Conservation (phyloP, 2,329 filamentous ascomycete genomes). For the Phyllosticta citriasiana region DNA sequence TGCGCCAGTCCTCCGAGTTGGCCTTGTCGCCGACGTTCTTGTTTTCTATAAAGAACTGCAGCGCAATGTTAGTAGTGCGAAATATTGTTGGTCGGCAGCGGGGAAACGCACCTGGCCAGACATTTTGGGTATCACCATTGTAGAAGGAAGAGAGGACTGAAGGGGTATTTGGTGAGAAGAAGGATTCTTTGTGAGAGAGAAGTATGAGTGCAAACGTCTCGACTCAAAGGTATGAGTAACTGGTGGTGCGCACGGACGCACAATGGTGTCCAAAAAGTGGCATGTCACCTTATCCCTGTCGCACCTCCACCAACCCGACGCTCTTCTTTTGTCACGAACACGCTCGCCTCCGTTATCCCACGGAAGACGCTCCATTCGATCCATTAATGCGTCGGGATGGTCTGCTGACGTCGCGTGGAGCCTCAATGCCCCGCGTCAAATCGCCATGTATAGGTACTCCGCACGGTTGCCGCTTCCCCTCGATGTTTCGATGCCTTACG, state of each 20-base stretch:
- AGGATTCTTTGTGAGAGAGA: background rate
- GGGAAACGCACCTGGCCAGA: slow-evolving; percentile 1
- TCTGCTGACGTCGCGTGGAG: background rate
- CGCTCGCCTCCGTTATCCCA: background rate
- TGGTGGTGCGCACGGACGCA: background rate
- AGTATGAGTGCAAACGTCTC: background rate
- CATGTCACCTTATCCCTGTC: background rate
- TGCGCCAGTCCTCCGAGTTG: slow-evolving; percentile 43
- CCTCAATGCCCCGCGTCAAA: background rate
- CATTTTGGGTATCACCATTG: background rate
- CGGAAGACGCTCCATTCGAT: too few species aligned
- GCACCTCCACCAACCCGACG: background rate
- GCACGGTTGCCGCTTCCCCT: background rate
- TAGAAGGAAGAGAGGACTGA: background rate
- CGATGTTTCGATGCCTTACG: background rate
- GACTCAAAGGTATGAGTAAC: background rate
- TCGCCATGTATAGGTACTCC: background rate
- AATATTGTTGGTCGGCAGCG: background rate
- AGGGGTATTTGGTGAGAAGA: background rate
- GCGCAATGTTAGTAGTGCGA: background rate
- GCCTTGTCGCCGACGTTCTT: slow-evolving; percentile 39
- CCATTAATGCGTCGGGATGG: background rate
- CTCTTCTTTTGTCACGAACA: background rate
- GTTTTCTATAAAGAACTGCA: slow-evolving; percentile 42
- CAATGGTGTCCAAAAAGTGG: background rate